Conservation (phyloP, 2,329 filamentous ascomycete species). For the Calonectria crousiana region DNA sequence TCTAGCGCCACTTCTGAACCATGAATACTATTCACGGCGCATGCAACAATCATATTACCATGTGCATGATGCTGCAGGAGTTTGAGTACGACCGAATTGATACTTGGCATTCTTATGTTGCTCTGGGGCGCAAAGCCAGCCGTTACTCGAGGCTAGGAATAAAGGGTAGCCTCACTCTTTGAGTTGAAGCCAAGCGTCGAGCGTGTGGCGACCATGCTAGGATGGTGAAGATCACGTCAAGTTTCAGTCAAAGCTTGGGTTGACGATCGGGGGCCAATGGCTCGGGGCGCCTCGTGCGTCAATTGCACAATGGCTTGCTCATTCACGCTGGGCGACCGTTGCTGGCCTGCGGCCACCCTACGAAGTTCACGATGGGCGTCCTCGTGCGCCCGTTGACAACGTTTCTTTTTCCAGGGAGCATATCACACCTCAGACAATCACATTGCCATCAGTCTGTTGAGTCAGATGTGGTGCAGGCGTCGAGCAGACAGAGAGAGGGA, state of each 20-base stretch:
- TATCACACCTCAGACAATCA: not conserved
- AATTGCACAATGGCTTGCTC: slow-evolving; percentile 9
- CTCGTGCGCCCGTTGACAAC: not conserved
- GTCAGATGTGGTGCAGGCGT: slow-evolving; percentile 11
- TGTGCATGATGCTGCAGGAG: not conserved
- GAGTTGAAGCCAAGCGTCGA: slow-evolving; percentile 16
- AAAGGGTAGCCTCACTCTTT: slow-evolving; percentile 21
- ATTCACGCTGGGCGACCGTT: slow-evolving; percentile 22
- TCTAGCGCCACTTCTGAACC: not conserved
- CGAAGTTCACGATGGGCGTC: slow-evolving; percentile 5
- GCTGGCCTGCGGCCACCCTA: not conserved
- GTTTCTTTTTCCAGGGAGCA: slow-evolving; percentile 8
- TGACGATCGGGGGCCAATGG: slow-evolving; percentile 12
- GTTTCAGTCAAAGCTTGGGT: slow-evolving; percentile 14
- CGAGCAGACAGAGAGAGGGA: not conserved
- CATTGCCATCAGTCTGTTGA: slow-evolving; percentile 7
- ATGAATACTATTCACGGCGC: not conserved
- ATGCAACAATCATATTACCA: not conserved
- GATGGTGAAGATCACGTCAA: slow-evolving; percentile 17
- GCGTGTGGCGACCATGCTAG: not conserved
- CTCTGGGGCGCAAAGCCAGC: slow-evolving; percentile 8
- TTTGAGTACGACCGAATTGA: slow-evolving; percentile 17
- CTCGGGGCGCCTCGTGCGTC: slow-evolving; percentile 10
- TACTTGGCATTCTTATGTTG: not conserved
- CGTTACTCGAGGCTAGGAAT: slow-evolving; percentile 18